Evolutionary conservation across 148 eudicot genomes (phyloP), one percentile per base, ranked within the genome.

Genomic region (Euryodendron excelsum): DNA sequence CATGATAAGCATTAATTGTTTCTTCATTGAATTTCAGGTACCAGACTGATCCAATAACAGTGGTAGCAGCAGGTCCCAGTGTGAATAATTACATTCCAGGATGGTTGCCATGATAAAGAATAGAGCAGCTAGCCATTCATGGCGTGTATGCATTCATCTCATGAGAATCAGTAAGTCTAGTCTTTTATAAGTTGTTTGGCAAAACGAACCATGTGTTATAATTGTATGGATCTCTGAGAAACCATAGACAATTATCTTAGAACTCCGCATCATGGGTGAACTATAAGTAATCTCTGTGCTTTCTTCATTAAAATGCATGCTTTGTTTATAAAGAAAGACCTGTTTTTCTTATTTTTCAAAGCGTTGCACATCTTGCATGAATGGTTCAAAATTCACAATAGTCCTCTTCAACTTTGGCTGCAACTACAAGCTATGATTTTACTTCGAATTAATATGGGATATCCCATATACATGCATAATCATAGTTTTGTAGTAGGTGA

Each of bases 31-130:
- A 60, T 60, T 89, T 58, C 86, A 90, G 94, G 30, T 88, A 88
- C 55, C 97, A 90, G 69, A 71, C 67, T 65, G 91, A 90, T 58
- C 81, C 88, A 78, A 87, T 91, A 80, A 80, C 78, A 39, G 87
- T 73, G 23, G 80, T 67, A 7, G 79, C 74, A 30, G 93, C 90
- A 74, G 92, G 92, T 34, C 89, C 90, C 2, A 88, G 92, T 76
- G 75, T 87, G 81, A 92, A 86, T 82, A 88, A 87, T 80, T 94
- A 80, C 84, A 74, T 92, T 87, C 66, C 85, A 44, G 87, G 86
- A 41, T 94, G 98, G 98, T 78, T 91, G 58, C 90, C 90, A 1
- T 82, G 77, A 77, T 39, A 28, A 18, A n/a, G 33, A 21, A 71
- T 53, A 27, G 15, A 48, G 14, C 13, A 13, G 52, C 52, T 2